These are phyloP conservation scores for Cornus suecica DNA, from an alignment of 148 eudicot species.

Conservation along the genomic window DNA sequence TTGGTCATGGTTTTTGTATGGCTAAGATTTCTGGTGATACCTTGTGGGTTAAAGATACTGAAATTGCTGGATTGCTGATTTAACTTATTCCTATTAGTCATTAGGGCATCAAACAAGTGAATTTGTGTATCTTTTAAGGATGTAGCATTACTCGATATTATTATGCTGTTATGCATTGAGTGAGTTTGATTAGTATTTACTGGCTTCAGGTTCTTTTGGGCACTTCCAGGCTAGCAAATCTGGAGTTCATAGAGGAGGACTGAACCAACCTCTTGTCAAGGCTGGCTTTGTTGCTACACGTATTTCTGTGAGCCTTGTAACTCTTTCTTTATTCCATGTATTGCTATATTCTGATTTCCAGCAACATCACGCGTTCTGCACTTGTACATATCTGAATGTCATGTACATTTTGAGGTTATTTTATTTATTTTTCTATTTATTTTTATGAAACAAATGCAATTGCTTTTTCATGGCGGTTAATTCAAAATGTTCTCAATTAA, in stretches of 20 bases:
- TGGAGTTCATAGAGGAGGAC: conserved; percentile 92
- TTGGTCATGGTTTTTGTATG: neutral
- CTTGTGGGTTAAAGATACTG: neutral
- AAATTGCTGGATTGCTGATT: neutral
- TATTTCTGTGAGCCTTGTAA: conserved; percentile 65
- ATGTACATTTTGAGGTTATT: neutral
- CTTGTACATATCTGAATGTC: neutral
- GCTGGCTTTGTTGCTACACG: conserved; percentile 99
- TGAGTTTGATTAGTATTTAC: neutral
- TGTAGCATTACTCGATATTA: neutral
- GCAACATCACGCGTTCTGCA: neutral
- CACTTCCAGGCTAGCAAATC: conserved; percentile 99
- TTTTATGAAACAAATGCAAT: neutral
- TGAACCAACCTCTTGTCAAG: conserved; percentile 69
- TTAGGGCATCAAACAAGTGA: neutral
- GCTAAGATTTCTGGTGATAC: neutral
- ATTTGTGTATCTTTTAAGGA: neutral
- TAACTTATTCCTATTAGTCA: too few relatives aligned
- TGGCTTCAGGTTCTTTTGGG: conserved; percentile 83
- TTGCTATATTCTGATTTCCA: neutral
- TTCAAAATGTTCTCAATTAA: too few relatives aligned
- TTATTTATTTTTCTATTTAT: too few relatives aligned
- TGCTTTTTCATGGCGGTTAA: neutral
- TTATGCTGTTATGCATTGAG: too few relatives aligned
- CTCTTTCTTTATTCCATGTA: neutral